Evolutionary conservation across 1,139 yeast genomes (phyloP), one percentile per base, ranked within the genome.

Genomic region (Geotrichum fermentans): DNA sequence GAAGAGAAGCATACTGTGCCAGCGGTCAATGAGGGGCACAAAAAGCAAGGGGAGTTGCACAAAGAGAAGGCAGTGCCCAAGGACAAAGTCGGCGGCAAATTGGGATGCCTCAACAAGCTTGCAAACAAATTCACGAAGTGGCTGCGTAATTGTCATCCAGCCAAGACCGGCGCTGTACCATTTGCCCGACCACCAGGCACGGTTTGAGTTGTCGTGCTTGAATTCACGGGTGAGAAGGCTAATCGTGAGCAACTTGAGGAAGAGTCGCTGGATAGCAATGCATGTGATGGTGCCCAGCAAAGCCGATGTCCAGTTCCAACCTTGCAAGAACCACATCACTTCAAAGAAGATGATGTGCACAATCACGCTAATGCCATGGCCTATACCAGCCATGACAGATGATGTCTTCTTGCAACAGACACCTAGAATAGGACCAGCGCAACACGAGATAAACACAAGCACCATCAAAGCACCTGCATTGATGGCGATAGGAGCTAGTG

Each of bases 151-250:
- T 17, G 97, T 96, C 81, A 86, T 83, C 82, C 86, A 83, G 55
- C 98, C 98, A 73, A 92, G 74, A 65, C 96, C 95, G 56, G 88
- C 75, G 55, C 95, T 90, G 71, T 90, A 88, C 99, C 99, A 92
- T 72, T 90, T 90, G 78, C 99, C 99, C 55, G 96, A 85, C 99
- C 99, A 92, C 92, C 95, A 92, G 24, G 98, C 97, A 61, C 95
- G 83, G 73, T 92, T 92, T 38, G 98, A 78, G 67, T 85, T 90
- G 71, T 94, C 98, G 63, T 88, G 90, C 81, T 90, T 92, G 76
- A 89, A 90, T 73, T 92, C 99, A 75, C 99, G 83, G 47, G 98
- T 90, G 67, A 92, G 78, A 72, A 82, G 73, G 58, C 79, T 70
- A 51, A 84, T 73, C 16, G 96, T 86, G 75, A 92, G 74, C 62